Evolutionary conservation across 2,329 filamentous ascomycete genomes (phyloP).

Genomic region (Whalleya microplaca): DNA sequence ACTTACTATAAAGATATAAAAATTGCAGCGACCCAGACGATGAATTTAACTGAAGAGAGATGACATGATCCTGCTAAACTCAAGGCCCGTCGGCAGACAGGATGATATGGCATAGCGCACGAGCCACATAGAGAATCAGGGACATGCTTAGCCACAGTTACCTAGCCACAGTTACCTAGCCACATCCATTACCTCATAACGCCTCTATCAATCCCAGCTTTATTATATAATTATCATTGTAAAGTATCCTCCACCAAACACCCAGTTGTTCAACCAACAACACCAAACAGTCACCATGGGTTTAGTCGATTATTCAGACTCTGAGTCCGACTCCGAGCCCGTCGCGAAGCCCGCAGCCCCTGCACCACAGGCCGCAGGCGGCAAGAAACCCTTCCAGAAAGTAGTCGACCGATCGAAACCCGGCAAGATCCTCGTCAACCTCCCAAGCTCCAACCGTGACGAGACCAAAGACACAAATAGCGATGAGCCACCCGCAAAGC

Average conservation of each 20-base stretch:
- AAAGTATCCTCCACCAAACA: constrained; percentile 3
- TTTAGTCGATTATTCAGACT: constrained; percentile 84
- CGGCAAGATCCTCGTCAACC: constrained; percentile 80
- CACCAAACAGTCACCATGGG: constrained; percentile 58
- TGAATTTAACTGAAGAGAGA: too few relatives aligned
- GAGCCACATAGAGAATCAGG: too few relatives aligned
- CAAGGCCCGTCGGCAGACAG: too few relatives aligned
- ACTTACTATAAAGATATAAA: too few relatives aligned
- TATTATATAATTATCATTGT: background rate
- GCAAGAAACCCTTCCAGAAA: constrained; percentile 72
- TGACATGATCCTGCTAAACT: too few relatives aligned
- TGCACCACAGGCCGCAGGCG: constrained; percentile 32
- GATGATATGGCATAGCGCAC: too few relatives aligned
- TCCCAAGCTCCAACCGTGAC: constrained; percentile 58
- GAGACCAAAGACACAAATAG: constrained; percentile 37
- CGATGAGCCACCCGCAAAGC: constrained; percentile 71
- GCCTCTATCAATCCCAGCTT: constrained; percentile 12
- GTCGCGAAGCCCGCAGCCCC: constrained; percentile 12
- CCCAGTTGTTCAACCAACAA: constrained; percentile 3
- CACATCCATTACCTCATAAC: constrained; percentile 8
- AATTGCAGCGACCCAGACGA: too few relatives aligned
- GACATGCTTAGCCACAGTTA: constrained; percentile 1
- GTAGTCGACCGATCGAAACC: constrained; percentile 81
- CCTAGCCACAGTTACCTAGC: background rate
- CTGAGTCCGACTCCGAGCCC: constrained; percentile 62